Base-by-base conservation (phyloP, 2,329 filamentous ascomycete species). In the Proliferodiscus dingleyae region DNA sequence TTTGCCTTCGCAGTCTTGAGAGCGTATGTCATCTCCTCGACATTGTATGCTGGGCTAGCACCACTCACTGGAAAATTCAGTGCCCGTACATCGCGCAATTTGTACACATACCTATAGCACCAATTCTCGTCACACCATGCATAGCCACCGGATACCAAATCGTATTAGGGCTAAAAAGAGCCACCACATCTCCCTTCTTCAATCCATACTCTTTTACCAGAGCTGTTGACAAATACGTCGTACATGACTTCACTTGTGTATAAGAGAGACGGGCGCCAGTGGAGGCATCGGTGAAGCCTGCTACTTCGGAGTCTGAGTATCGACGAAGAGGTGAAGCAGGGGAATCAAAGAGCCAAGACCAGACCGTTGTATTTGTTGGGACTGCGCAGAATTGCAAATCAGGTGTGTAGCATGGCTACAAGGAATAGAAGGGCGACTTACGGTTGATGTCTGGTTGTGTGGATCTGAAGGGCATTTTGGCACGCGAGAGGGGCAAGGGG, bases 121-220 rank as follows among this genome's bases (percentile, higher is more conserved):
- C 68, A 55, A 71, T 56, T 61, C 68, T 70, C 6, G 80, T 66
- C 2, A 73, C 72, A 0, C 74, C 73, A 46, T 78, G 72, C 69
- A 83, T 77, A 11, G 76, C 78, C 5, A 83, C 74, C 0, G 81
- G 80, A 55, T 83, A 84, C 79, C 79, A 84, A 43, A 85, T 75
- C 8, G 76, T 80, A 56, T 85, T 85, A 18, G 75, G 75, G 42
- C 73, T 74, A 64, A 83, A 85, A 2, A 85, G 64, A 0, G 77
- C 71, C 2, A 84, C 73, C 0, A 77, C 78, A 4, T 85, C 69
- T 2, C 74, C 75, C 13, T 69, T 57, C 33, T 71, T 55, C 23
- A 85, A 66, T 2, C 72, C 74, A 64, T 78, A 76, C 11, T 73
- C 70, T 48, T 69, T 73, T 6, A 73, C 71, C 10, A 85, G 66